These are phyloP conservation scores for Blepharisma stoltei DNA, from an alignment of 73 alveolate genomes.

Conservation along the genomic window DNA sequence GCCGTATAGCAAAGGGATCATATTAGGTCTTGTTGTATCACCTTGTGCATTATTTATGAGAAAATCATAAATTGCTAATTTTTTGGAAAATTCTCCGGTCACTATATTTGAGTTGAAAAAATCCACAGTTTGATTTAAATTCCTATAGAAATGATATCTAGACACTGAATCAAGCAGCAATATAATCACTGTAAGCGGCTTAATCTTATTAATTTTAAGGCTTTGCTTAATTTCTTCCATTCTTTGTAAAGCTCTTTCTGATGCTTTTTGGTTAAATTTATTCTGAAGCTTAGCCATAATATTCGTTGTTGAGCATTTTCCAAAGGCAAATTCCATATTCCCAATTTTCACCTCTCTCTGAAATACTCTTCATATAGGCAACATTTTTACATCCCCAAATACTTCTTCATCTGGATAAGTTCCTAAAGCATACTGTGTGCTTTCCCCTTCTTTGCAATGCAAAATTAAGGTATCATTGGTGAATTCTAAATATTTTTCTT, in stretches of 20 bases:
- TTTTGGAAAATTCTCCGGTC: neutral
- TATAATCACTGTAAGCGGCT: neutral
- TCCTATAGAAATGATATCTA: neutral
- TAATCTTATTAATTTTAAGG: neutral
- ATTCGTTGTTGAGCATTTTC: neutral
- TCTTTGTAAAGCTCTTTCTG: neutral
- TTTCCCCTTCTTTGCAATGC: too few relatives aligned
- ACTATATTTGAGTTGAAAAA: neutral
- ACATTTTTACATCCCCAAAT: neutral
- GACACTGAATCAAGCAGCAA: constrained; percentile 21
- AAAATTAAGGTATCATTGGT: too few relatives aligned
- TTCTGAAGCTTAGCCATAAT: too few relatives aligned
- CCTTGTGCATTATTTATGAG: neutral
- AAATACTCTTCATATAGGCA: neutral
- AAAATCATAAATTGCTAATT: neutral
- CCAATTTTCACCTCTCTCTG: neutral
- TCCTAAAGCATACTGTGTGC: neutral
- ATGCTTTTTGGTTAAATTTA: too few relatives aligned
- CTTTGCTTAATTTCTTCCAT: neutral
- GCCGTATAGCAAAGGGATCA: constrained; percentile 10
- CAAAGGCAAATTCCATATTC: constrained; percentile 19
- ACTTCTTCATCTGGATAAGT: constrained; percentile 15
- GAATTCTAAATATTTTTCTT: too few relatives aligned
- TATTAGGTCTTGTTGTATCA: neutral
- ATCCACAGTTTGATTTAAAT: constrained; percentile 11